A percentile compares a stretch with the other conserved stretches of the same genome.
These are phyloP conservation scores for Chrysosporium keratinophilum DNA, from an alignment of 2,329 filamentous ascomycete genomes.

Conservation along the genomic window DNA sequence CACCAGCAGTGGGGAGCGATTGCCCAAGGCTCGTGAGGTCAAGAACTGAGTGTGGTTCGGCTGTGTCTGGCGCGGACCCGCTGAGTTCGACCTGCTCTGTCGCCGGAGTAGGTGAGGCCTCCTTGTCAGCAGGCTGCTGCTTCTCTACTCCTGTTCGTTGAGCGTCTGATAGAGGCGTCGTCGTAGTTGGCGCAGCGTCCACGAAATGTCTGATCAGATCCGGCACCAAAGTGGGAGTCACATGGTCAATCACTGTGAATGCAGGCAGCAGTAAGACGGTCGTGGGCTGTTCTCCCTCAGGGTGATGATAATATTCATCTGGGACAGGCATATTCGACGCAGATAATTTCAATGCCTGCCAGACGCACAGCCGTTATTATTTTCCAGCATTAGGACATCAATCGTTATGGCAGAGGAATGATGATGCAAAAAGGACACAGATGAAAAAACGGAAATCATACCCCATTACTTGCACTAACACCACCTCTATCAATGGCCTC, in stretches of 20 bases:
- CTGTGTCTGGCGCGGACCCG: neutral
- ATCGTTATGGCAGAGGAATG: neutral
- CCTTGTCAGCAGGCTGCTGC: constrained; percentile 54
- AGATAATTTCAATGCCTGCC: constrained; percentile 73
- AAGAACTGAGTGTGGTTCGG: neutral
- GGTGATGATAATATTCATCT: constrained; percentile 47
- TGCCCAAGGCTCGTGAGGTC: constrained; percentile 22
- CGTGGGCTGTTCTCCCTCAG: constrained; percentile 55
- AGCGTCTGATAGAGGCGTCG: constrained; percentile 44
- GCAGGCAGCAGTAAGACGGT: constrained; percentile 74
- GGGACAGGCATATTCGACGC: constrained; percentile 85
- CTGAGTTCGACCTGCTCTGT: neutral
- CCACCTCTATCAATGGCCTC: constrained; percentile 52
- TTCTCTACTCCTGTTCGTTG: neutral
- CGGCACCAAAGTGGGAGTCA: constrained; percentile 63
- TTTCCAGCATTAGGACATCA: neutral
- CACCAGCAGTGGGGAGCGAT: constrained; percentile 13
- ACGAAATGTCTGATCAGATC: constrained; percentile 62
- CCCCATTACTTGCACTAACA: constrained; percentile 34
- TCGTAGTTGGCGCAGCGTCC: constrained; percentile 61
- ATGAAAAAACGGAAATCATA: constrained; percentile 17
- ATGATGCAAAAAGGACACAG: neutral
- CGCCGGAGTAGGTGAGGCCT: constrained; percentile 49
- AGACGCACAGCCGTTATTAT: neutral
- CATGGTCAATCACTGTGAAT: constrained; percentile 72